Evolutionary conservation across 2,329 filamentous ascomycete species (phyloP).

Genomic region (Alternaria burnsii): DNA sequence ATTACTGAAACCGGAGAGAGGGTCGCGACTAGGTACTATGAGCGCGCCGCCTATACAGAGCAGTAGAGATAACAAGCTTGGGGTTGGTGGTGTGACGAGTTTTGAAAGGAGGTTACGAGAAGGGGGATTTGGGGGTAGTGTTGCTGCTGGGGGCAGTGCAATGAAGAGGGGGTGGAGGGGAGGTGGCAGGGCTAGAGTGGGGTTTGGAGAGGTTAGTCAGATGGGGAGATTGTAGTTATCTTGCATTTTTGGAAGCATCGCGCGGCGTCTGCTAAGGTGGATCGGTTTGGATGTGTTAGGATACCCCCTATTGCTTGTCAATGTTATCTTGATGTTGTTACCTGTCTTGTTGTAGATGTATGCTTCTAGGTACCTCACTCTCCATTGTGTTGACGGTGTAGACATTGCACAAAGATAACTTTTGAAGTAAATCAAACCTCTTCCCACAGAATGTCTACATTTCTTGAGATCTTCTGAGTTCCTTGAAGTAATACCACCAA

Average conservation of each 20-base stretch:
- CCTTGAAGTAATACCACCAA: not conserved
- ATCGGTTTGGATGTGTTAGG: slow-evolving; percentile 5
- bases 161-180: not conserved
- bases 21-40: slow-evolving; percentile 27
- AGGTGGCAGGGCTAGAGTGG: slow-evolving; percentile 3
- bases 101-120: slow-evolving; percentile 45
- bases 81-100: slow-evolving; percentile 35
- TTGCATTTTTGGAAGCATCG: not conserved
- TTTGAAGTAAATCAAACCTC: no score
- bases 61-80: not conserved
- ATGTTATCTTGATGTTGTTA: not conserved
- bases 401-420: not conserved
- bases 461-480: not conserved
- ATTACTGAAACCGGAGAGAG: slow-evolving; percentile 4
- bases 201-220: slow-evolving; percentile 16
- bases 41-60: slow-evolving; percentile 42
- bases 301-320: slow-evolving; percentile 10
- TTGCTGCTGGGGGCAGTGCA: slow-evolving; percentile 12
- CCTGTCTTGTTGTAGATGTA: not conserved
- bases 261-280: not conserved
- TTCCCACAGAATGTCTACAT: not conserved
- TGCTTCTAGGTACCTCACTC: not conserved
- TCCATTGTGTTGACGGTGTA: not conserved
- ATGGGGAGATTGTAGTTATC: slow-evolving; percentile 6
- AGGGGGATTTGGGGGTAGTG: slow-evolving; percentile 36